Conservation (phyloP, 2,329 filamentous ascomycete genomes). For the Lachnum nothofagi region DNA sequence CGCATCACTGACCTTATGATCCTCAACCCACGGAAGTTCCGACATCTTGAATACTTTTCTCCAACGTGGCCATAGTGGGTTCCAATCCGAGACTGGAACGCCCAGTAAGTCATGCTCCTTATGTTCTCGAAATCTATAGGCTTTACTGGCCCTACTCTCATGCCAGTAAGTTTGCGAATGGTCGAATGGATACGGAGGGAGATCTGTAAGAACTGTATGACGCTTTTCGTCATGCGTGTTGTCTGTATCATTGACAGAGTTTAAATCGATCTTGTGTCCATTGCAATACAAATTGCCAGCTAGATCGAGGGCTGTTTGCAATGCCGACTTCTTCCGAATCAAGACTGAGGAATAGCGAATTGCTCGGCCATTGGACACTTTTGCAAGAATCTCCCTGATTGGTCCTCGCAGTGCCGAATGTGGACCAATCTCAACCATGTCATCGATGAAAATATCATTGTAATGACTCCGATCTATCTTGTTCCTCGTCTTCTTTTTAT, state of each 20-base stretch:
- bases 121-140: constrained; percentile 41
- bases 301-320: not conserved
- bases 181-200: constrained; percentile 51
- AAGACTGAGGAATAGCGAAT: constrained; percentile 3
- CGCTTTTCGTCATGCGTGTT: not conserved
- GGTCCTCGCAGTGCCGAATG: constrained; percentile 14
- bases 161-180: constrained; percentile 47
- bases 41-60: constrained; percentile 24
- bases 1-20: constrained; percentile 30
- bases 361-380: not conserved
- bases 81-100: constrained; percentile 15
- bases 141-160: constrained; percentile 43
- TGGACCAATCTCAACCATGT: constrained; percentile 12
- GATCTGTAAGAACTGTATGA: constrained; percentile 32
- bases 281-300: not conserved
- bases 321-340: constrained; percentile 2
- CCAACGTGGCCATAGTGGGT: constrained; percentile 27
- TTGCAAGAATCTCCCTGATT: not conserved
- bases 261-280: constrained; percentile 1
- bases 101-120: constrained; percentile 36
- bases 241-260: not conserved
- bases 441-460: not conserved
- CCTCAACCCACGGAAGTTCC: constrained; percentile 29
- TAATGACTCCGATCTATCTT: not conserved
- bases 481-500: not conserved